Base-by-base conservation (phyloP, 2,329 filamentous ascomycete genomes). In the Claviceps paspali region DNA sequence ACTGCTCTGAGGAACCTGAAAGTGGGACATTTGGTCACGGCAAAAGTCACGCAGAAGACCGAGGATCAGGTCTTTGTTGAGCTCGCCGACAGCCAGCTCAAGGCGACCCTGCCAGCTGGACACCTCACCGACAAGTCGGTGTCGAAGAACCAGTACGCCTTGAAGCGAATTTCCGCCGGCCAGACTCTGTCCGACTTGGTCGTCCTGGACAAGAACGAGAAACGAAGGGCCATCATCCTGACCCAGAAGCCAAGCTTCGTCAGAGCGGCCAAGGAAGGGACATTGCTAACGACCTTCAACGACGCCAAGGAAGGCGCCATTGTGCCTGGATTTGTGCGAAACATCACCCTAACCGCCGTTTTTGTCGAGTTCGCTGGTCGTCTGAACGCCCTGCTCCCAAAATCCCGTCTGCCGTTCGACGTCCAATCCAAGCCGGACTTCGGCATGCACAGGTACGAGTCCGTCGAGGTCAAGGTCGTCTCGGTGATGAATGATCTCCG, bases 291-390 rank as follows among this genome's bases (percentile, higher is more conserved):
- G 14, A 70, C 61, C 30, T 79, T 91, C 38, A 76, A 81, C 17
- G 75, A 88, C 45, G 69, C 85, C 15, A 71, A 76, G 44, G 69
- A 80, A 44, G 82, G 82, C 22, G 67, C 73, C 24, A 61, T 75
- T 18, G 70, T 85, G 6, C 71, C 76, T 41, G 88, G 87, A 5
- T 94, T 88, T 49, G 76, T 98, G 19, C 78, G 79, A 41, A 92
- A 91, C 49, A 80, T 94, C 36, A 87, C 84, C 0, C 63, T 73
- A 2, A 82, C 80, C 7, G 85, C 82, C 30, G 68, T 87, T 9
- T 96, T 94, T 50, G 73, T 95, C n/a, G 80, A 92, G 51, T 95
- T 95, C 55, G 76, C 78, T 29, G 81, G 78, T 47, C 76, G 73
- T 24, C 60, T 93, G 14, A 81, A 76, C 32, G 88, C 83, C 11